Percentiles rank a stretch among this genome's conserved stretches.
Conservation (phyloP, 345 rosid species). For the Raphanus sativus region DNA sequence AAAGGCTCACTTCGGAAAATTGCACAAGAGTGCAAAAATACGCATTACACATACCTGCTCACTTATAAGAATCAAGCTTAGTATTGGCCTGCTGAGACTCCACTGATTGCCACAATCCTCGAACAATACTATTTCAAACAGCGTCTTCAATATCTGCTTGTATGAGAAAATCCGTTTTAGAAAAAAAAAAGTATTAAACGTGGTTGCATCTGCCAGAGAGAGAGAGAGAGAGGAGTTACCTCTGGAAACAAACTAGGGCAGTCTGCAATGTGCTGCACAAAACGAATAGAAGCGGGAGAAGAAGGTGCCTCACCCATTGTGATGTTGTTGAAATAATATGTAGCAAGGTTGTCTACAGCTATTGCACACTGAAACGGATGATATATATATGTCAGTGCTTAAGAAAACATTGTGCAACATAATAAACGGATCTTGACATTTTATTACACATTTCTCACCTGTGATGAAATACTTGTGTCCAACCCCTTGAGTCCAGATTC, state of each 20-base stretch:
- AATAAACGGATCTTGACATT: not conserved
- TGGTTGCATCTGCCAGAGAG: slow-evolving; percentile 2
- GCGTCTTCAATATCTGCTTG: slow-evolving; percentile 81
- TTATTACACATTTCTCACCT: slow-evolving; percentile 52
- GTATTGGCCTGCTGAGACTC: slow-evolving; percentile 99
- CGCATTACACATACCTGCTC: slow-evolving; percentile 60
- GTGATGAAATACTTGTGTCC: slow-evolving; percentile 85
- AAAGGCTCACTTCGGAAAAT: slow-evolving; percentile 6
- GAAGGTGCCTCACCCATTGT: slow-evolving; percentile 89
- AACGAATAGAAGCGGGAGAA: slow-evolving; percentile 69
- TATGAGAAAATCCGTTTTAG: slow-evolving; percentile 15
- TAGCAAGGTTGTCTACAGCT: slow-evolving; percentile 95
- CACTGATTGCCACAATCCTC: slow-evolving; percentile 97
- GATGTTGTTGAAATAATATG: slow-evolving; percentile 92
- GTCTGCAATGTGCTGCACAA: slow-evolving; percentile 84
- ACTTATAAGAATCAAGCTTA: slow-evolving; percentile 83
- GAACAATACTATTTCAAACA: slow-evolving; percentile 87
- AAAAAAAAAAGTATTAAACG: not conserved
- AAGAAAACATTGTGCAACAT: not conserved
- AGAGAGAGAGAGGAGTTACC: slow-evolving; percentile 47
- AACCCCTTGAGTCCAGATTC: slow-evolving; percentile 97
- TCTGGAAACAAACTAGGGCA: slow-evolving; percentile 95
- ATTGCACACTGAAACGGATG: slow-evolving; percentile 76
- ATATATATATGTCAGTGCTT: not conserved
- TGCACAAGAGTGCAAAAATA: not conserved